phyloP scores from a whole-genome alignment of 345 rosid species.

The Camelina laxa region DNA sequence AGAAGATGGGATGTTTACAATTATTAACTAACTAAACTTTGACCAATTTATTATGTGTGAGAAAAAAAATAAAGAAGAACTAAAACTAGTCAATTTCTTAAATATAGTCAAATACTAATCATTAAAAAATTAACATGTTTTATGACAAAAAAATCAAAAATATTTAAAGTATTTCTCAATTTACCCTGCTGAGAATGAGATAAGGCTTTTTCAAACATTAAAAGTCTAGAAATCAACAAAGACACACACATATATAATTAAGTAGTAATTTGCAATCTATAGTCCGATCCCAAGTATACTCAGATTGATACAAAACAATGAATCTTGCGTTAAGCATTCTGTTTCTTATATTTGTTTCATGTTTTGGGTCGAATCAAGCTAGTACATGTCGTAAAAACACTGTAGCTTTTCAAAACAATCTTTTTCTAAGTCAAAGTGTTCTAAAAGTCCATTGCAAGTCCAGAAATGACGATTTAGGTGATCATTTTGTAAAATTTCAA shows the following conservation, averaged over 20 bases:
- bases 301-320: background rate
- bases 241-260: background rate
- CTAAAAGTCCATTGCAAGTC: background rate
- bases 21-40: too few relatives aligned
- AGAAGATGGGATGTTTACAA: too few relatives aligned
- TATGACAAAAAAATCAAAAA: too few relatives aligned
- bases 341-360: background rate
- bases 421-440: background rate
- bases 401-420: background rate
- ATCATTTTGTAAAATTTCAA: constrained; percentile 3
- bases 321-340: background rate
- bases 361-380: background rate
- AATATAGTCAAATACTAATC: too few relatives aligned
- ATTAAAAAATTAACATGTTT: too few relatives aligned
- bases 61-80: too few relatives aligned
- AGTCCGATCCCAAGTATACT: background rate
- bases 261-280: background rate
- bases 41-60: too few relatives aligned
- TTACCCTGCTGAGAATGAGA: too few relatives aligned
- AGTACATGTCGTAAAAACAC: background rate
- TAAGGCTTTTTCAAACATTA: background rate
- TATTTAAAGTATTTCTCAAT: too few relatives aligned
- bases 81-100: too few relatives aligned
- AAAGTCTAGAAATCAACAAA: background rate
- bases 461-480: background rate